Evolutionary conservation across 1,284 basidiomycete genomes (phyloP).

Genomic region (Sporisorium graminicola): DNA sequence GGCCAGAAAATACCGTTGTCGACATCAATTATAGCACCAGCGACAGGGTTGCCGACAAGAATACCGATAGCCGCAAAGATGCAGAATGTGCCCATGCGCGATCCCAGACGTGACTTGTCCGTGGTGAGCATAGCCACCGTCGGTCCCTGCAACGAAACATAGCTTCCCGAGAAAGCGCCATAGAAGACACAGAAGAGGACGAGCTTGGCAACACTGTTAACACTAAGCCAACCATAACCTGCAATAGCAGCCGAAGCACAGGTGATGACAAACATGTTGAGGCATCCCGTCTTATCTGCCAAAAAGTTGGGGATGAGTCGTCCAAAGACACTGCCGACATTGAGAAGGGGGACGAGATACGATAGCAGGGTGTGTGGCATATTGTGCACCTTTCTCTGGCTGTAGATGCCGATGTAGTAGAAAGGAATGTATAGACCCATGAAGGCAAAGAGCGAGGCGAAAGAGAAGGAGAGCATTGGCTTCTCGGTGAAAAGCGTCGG

Average conservation of each 20-base stretch:
- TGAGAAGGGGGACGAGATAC: conserved; percentile 41
- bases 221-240: conserved; percentile 26
- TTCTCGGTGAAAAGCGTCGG: conserved; percentile 9
- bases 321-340: conserved; percentile 48
- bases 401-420: conserved; percentile 17
- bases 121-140: conserved; percentile 3
- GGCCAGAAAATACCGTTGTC: conserved; percentile 12
- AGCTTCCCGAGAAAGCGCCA: conserved; percentile 32
- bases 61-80: conserved; percentile 27
- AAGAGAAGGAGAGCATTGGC: conserved; percentile 7
- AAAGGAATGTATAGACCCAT: conserved; percentile 33
- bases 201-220: conserved; percentile 8
- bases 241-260: conserved; percentile 51
- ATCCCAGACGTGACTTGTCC: conserved; percentile 2
- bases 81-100: conserved; percentile 20
- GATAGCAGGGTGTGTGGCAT: conserved; percentile 5
- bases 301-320: conserved; percentile 64
- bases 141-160: conserved; percentile 30
- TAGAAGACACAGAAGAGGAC: conserved; percentile 34
- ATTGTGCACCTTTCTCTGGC: neutral
- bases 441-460: conserved; percentile 19
- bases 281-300: conserved; percentile 59
- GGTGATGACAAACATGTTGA: conserved; percentile 65
- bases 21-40: conserved; percentile 31
- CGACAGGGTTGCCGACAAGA: conserved; percentile 46